Percentiles rank a stretch among this genome's conserved stretches.
Conservation (phyloP, 2,329 filamentous ascomycete genomes). For the Pezicula neosporulosa region DNA sequence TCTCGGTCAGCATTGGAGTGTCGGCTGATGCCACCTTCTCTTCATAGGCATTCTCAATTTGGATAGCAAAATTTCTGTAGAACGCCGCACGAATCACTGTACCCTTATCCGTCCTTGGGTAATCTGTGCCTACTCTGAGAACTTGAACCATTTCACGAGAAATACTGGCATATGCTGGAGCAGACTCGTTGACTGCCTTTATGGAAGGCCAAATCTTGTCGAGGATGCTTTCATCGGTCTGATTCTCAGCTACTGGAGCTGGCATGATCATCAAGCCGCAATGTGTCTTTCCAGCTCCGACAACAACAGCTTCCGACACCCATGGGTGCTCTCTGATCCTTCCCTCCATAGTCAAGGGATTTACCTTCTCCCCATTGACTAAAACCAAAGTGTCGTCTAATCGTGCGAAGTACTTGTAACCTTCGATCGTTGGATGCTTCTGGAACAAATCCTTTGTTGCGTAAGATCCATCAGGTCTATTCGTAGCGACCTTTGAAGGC, state of each 20-base stretch:
- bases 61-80: constrained; percentile 37
- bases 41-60: constrained; percentile 34
- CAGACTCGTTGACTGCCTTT: constrained; percentile 40
- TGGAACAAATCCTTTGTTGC: constrained; percentile 39
- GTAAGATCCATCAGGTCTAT: constrained; percentile 37
- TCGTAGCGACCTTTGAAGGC: constrained; percentile 34
- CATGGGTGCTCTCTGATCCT: constrained; percentile 46
- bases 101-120: constrained; percentile 49
- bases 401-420: constrained; percentile 42
- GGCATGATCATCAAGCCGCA: constrained; percentile 49
- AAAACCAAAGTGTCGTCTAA: constrained; percentile 41
- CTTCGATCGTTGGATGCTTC: constrained; percentile 35
- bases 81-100: constrained; percentile 47
- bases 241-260: too few species aligned
- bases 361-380: constrained; percentile 44
- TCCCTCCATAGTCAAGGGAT: constrained; percentile 44
- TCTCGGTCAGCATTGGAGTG: too few species aligned
- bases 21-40: background rate
- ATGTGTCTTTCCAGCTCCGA: constrained; percentile 47
- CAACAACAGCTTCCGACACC: constrained; percentile 53
- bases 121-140: constrained; percentile 36
- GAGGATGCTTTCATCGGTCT: constrained; percentile 14
- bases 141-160: constrained; percentile 48
- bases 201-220: constrained; percentile 45
- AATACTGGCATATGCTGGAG: constrained; percentile 48